A percentile compares a stretch with the other conserved stretches of the same genome.
These are phyloP conservation scores for Kodamaea plutei DNA, from an alignment of 1,139 yeast genomes.

Conservation along the genomic window DNA sequence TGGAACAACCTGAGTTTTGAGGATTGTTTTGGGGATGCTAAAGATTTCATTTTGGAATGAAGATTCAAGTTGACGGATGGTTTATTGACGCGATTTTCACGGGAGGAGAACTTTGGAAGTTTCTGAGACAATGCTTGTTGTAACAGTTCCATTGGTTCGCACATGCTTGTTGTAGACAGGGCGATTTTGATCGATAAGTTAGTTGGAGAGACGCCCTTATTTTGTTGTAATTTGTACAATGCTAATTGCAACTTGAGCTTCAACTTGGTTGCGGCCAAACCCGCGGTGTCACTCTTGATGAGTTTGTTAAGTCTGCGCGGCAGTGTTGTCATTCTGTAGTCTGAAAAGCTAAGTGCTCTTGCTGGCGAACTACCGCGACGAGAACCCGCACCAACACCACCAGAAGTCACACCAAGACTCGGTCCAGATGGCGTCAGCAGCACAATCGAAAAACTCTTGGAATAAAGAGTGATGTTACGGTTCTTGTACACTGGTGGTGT, in stretches of 20 bases:
- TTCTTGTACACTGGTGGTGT: conserved; percentile 7
- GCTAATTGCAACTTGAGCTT: conserved; percentile 75
- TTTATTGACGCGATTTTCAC: conserved; percentile 13
- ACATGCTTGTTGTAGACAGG: conserved; percentile 2
- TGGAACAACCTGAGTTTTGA: conserved; percentile 29
- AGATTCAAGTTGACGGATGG: too few relatives aligned
- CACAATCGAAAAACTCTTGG: conserved; percentile 6
- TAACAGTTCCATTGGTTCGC: conserved; percentile 1
- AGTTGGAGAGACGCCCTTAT: conserved; percentile 2
- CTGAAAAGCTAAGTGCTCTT: conserved; percentile 24
- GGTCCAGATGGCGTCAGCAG: conserved; percentile 3
- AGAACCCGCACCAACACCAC: conserved; percentile 4
- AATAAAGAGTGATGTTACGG: conserved; percentile 4
- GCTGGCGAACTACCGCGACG: conserved; percentile 5
- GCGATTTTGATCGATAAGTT: conserved; percentile 5
- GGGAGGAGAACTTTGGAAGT: conserved; percentile 1
- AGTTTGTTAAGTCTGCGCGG: conserved; percentile 5
- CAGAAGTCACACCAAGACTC: conserved; percentile 3
- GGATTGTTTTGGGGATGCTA: conserved; percentile 9
- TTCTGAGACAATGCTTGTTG: background rate
- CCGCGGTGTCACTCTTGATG: conserved; percentile 14
- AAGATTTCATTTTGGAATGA: too few relatives aligned
- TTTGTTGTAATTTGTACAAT: conserved; percentile 56
- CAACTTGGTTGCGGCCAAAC: conserved; percentile 54
- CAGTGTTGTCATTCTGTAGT: conserved; percentile 14